Evolutionary conservation across 2,329 filamentous ascomycete genomes (phyloP).

Genomic region (Penicillium sp.): DNA sequence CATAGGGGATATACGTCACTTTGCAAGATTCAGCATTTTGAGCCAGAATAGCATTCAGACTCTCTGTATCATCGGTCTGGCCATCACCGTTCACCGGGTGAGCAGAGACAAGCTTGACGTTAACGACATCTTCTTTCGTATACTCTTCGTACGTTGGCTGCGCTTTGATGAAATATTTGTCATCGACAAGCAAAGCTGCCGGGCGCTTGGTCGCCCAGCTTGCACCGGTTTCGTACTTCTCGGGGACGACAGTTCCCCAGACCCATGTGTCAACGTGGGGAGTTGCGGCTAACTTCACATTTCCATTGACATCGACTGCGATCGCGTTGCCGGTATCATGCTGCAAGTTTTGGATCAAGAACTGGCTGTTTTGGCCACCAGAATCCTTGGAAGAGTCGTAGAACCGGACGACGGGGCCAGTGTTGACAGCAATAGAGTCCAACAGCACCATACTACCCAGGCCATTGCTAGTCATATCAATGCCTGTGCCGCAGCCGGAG

Average conservation of each 20-base stretch:
- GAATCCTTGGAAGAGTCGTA: constrained; percentile 32
- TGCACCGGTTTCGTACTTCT: constrained; percentile 33
- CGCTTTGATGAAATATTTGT: constrained; percentile 44
- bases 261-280: constrained; percentile 34
- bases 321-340: constrained; percentile 29
- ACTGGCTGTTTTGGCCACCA: constrained; percentile 27
- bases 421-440: constrained; percentile 28
- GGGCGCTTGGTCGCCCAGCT: constrained; percentile 34
- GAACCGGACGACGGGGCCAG: constrained; percentile 27
- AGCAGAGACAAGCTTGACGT: constrained; percentile 47
- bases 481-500: constrained; percentile 27
- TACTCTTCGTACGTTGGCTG: constrained; percentile 50
- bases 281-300: constrained; percentile 16
- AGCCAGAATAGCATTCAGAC: constrained; percentile 37
- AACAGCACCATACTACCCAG: constrained; percentile 31
- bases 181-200: constrained; percentile 32
- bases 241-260: constrained; percentile 33
- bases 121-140: constrained; percentile 45
- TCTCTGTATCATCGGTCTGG: constrained; percentile 39
- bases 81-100: constrained; percentile 48
- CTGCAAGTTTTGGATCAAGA: constrained; percentile 29
- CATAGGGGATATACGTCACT: constrained; percentile 35
- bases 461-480: constrained; percentile 30
- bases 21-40: constrained; percentile 33
- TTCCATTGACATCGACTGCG: constrained; percentile 28